Evolutionary conservation across 805 yeast genomes (phyloP), one percentile per base, ranked within the genome.

Genomic region (Yamadazyma endophytica): DNA sequence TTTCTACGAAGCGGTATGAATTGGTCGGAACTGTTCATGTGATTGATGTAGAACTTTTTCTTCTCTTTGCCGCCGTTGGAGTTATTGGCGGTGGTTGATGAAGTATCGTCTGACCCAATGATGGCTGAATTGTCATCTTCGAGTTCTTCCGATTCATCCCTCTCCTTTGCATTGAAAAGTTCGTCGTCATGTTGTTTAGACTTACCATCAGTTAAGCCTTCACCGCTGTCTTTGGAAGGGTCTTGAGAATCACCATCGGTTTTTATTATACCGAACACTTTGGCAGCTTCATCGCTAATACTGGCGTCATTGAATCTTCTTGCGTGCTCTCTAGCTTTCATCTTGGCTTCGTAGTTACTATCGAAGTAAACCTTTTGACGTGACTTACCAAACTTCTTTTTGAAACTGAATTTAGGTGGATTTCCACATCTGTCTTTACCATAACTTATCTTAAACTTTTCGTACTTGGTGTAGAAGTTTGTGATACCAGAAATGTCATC

Each of bases 351-450:
- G 8, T 16, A 5, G 13, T n/a, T 11, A 14, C 19, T 28, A 20
- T 40, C 39, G 27, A 39, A 42, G 27, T 39, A 39, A 7, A 41
- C 39, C 41, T 60, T 50, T 50, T 64, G 49, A 46, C 60, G 33
- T 9, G 32, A 28, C 19, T 33, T 41, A n/a, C 46, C 46, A 41
- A 56, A 57, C 41, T 49, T 61, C 57, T 63, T 76, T 51, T 56
- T 68, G 54, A 51, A 58, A 43, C 59, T 58, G 34, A 64, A 65
- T 58, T 73, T 82, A 37, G 77, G 81, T 19, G 73, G 85, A 47
- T 82, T 82, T 3, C 82, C 94, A 61, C 94, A 83, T 49, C 94
- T 68, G 56, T 83, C 94, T 46, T 80, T 80, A 27, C 87, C 94
- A 55, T 70, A 83, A 29, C 75, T 73, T 26, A 83, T 75, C 37